Conservation (phyloP, 805 yeast species). For the Yarrowia sp. region DNA sequence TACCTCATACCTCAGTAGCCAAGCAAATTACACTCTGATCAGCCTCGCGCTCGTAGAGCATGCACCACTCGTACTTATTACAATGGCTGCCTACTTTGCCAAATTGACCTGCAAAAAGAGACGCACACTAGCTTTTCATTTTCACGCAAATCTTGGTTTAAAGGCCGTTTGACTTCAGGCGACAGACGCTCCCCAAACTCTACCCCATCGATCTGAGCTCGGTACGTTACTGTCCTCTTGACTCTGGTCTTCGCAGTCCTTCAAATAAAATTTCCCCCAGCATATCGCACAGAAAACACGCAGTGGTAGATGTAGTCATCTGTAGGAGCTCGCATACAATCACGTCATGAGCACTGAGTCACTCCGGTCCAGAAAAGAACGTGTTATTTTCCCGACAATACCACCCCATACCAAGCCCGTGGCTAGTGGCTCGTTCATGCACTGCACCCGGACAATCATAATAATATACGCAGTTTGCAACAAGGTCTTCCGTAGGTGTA, state of each 20-base stretch:
- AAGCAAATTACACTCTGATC: neutral
- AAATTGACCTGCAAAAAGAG: neutral
- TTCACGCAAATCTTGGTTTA: slow-evolving; percentile 15
- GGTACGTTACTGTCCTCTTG: neutral
- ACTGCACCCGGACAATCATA: neutral
- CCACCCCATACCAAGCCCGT: neutral
- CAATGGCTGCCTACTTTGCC: neutral
- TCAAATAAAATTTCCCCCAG: neutral
- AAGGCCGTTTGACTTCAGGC: neutral
- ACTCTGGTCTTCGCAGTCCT: neutral
- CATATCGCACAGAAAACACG: slow-evolving; percentile 16
- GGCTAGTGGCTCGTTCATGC: neutral
- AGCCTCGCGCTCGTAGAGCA: too few species aligned
- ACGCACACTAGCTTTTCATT: slow-evolving; percentile 1
- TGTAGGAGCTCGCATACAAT: neutral
- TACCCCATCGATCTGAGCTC: slow-evolving; percentile 2
- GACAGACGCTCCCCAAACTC: neutral
- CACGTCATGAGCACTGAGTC: slow-evolving; percentile 17
- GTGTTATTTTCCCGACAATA: neutral
- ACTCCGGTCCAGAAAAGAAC: neutral
- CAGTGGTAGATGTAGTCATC: neutral
- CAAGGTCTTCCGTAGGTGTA: neutral
- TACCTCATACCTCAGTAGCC: neutral
- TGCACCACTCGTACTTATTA: too few species aligned
- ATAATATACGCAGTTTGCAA: neutral